Percentiles rank a stretch among this genome's conserved stretches.
Evolutionary conservation across 345 rosid species (phyloP).

Genomic region (Eucalyptus urophylla): DNA sequence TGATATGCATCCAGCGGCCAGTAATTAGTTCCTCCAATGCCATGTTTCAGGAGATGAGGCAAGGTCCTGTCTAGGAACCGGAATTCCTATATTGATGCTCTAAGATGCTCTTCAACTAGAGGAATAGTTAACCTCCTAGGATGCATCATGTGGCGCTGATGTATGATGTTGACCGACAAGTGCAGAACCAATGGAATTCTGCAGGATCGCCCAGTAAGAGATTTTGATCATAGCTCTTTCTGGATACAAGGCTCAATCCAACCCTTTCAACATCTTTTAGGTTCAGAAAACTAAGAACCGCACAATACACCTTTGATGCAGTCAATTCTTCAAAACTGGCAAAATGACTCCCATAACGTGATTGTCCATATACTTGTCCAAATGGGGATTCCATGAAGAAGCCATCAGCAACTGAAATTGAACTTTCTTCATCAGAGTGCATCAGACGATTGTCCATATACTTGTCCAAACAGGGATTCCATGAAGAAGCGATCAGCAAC

Average conservation of each 20-base stretch:
- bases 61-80: not conserved
- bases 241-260: not conserved
- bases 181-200: not conserved
- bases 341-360: not conserved
- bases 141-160: not conserved
- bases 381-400: not conserved
- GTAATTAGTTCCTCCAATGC: not conserved
- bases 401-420: not conserved
- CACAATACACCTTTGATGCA: not conserved
- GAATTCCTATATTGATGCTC: not conserved
- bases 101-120: not conserved
- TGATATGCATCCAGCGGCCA: not conserved
- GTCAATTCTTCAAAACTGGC: not conserved
- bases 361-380: not conserved
- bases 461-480: not conserved
- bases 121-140: not conserved
- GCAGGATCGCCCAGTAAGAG: not conserved
- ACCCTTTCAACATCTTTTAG: not conserved
- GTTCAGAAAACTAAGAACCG: not conserved
- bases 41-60: not conserved
- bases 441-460: not conserved
- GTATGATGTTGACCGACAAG: not conserved
- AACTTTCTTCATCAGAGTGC: not conserved
- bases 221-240: not conserved
- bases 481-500: not conserved